These are phyloP conservation scores for Termitomyces sp. DNA, from an alignment of 768 basidiomycete genomes.

Conservation along the genomic window DNA sequence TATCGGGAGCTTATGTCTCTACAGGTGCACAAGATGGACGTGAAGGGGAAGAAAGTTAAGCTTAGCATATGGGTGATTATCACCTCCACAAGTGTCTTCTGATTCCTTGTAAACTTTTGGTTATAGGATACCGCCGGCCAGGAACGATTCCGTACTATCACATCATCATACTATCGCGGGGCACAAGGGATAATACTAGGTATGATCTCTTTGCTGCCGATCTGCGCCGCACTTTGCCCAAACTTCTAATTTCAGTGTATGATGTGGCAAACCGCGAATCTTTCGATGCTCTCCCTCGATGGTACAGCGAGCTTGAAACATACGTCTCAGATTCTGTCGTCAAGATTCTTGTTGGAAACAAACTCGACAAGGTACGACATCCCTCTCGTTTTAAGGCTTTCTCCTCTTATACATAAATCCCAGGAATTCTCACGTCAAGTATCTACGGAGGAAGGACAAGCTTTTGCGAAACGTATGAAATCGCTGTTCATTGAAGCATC, in stretches of 20 bases:
- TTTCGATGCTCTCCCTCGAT: constrained; percentile 89
- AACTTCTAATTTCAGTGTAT: constrained; percentile 57
- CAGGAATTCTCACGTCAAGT: constrained; percentile 93
- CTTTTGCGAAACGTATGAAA: constrained; percentile 77
- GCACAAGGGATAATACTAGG: constrained; percentile 81
- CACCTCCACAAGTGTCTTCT: neutral
- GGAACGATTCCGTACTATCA: constrained; percentile 94
- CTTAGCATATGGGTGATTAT: constrained; percentile 92
- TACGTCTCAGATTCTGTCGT: constrained; percentile 84
- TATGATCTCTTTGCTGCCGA: constrained; percentile 17
- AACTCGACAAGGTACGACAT: constrained; percentile 75
- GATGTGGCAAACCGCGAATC: constrained; percentile 91
- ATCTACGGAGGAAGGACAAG: constrained; percentile 64
- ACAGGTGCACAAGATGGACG: constrained; percentile 85
- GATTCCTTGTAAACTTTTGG: neutral
- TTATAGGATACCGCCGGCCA: constrained; percentile 92
- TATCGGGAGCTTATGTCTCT: neutral
- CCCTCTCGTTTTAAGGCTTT: neutral
- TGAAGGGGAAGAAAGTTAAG: constrained; percentile 81
- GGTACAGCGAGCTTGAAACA: constrained; percentile 91
- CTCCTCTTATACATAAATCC: neutral
- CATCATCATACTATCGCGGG: constrained; percentile 90
- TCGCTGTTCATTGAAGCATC: constrained; percentile 89
- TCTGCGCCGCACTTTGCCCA: neutral
- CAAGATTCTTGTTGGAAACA: constrained; percentile 93